phyloP scores from a whole-genome alignment of 441 rosid species.

The Dalechampia spathulata region DNA sequence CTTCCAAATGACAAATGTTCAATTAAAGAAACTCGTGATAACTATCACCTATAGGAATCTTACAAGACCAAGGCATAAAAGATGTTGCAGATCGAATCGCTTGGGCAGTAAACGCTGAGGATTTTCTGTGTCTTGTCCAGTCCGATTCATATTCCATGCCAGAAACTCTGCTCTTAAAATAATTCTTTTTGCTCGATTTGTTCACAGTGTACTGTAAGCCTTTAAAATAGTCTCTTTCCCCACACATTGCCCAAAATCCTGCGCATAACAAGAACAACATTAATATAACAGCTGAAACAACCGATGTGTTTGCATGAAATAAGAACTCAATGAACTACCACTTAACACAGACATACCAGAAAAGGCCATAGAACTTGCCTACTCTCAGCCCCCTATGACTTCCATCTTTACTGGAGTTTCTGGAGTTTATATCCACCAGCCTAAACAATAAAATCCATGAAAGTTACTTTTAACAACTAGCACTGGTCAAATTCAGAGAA shows the following conservation, averaged over 20 bases:
- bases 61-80: constrained; percentile 73
- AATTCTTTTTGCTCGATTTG: constrained; percentile 18
- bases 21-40: constrained; percentile 61
- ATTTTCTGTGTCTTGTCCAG: constrained; percentile 44
- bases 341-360: constrained; percentile 30
- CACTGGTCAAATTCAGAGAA: constrained; percentile 3
- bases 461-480: constrained; percentile 10
- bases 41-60: constrained; percentile 79
- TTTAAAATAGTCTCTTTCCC: constrained; percentile 28
- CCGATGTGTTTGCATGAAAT: not conserved
- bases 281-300: constrained; percentile 5
- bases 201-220: constrained; percentile 20
- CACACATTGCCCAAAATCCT: constrained; percentile 53
- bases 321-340: not conserved
- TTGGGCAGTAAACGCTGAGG: constrained; percentile 44
- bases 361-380: constrained; percentile 39
- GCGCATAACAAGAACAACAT: constrained; percentile 8
- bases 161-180: constrained; percentile 25
- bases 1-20: constrained; percentile 16
- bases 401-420: constrained; percentile 43
- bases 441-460: constrained; percentile 2
- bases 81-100: constrained; percentile 59
- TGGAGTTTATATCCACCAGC: constrained; percentile 21
- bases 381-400: constrained; percentile 58
- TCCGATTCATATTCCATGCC: constrained; percentile 87